A percentile compares a stretch with the other conserved stretches of the same genome.
Conservation (phyloP, 768 basidiomycete species). For the Xerocomellus intermedius region DNA sequence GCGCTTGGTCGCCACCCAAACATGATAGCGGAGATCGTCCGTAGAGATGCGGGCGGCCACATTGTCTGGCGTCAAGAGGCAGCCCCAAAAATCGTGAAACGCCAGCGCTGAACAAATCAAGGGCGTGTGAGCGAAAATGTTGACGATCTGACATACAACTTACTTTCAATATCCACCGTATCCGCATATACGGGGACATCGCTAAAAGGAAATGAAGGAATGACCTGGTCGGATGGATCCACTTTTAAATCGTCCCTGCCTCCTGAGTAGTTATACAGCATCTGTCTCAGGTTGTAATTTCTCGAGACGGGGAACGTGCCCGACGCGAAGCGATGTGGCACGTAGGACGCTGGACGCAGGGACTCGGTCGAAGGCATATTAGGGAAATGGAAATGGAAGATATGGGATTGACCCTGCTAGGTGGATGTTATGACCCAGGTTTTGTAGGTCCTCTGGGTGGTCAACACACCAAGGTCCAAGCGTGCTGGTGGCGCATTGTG, state of each 20-base stretch:
- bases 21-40: slow-evolving; percentile 32
- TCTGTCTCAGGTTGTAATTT: slow-evolving; percentile 27
- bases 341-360: slow-evolving; percentile 7
- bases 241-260: background rate
- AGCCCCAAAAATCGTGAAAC: slow-evolving; percentile 34
- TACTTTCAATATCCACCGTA: slow-evolving; percentile 45
- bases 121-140: background rate
- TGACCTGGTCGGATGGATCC: slow-evolving; percentile 26
- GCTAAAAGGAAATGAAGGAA: slow-evolving; percentile 33
- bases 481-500: slow-evolving; percentile 7
- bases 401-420: background rate
- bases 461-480: slow-evolving; percentile 2
- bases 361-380: slow-evolving; percentile 10
- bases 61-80: slow-evolving; percentile 35
- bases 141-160: slow-evolving; percentile 12
- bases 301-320: slow-evolving; percentile 30
- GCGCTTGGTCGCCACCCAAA: slow-evolving; percentile 34
- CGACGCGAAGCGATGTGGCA: slow-evolving; percentile 20
- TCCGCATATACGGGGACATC: slow-evolving; percentile 34
- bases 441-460: slow-evolving; percentile 19
- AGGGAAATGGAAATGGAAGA: background rate
- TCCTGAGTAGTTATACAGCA: slow-evolving; percentile 24
- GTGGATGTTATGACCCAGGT: background rate
- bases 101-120: slow-evolving; percentile 27
- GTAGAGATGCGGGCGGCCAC: slow-evolving; percentile 25